Evolutionary conservation across 306 rosid species (phyloP).

Genomic region (Prunus fruticosa): DNA sequence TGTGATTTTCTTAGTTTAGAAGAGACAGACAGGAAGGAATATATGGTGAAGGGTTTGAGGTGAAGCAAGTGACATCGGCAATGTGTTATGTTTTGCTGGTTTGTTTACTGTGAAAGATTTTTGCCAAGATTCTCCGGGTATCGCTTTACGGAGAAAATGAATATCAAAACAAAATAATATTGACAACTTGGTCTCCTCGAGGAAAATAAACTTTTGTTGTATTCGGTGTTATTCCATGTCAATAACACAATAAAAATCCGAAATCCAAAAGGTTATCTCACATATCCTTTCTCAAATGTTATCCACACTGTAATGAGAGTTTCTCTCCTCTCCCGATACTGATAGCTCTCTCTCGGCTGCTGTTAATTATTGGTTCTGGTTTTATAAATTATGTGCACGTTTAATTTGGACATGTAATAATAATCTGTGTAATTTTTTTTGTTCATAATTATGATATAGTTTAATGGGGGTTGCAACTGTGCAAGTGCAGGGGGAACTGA

Average conservation of each 20-base stretch:
- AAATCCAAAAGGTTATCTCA: fast-evolving
- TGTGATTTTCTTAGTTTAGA: not conserved
- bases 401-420: not conserved
- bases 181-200: conserved; percentile 27
- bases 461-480: too few species aligned
- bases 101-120: conserved; percentile 63
- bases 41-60: conserved; percentile 15
- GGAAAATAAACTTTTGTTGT: too few species aligned
- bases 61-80: conserved; percentile 14
- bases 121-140: conserved; percentile 69
- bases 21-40: conserved; percentile 10
- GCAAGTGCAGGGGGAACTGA: not conserved
- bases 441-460: too few species aligned
- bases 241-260: too few species aligned
- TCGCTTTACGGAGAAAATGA: conserved; percentile 52
- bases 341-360: conserved; percentile 8
- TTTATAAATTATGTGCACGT: not conserved
- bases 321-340: not conserved
- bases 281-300: too few species aligned
- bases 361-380: not conserved
- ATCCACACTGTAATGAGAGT: fast-evolving
- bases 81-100: conserved; percentile 37
- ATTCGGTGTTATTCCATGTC: too few species aligned
- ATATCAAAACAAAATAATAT: conserved; percentile 52
- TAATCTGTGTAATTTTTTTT: not conserved